phyloP scores from a whole-genome alignment of 148 eudicot species.

The Euryodendron excelsum region DNA sequence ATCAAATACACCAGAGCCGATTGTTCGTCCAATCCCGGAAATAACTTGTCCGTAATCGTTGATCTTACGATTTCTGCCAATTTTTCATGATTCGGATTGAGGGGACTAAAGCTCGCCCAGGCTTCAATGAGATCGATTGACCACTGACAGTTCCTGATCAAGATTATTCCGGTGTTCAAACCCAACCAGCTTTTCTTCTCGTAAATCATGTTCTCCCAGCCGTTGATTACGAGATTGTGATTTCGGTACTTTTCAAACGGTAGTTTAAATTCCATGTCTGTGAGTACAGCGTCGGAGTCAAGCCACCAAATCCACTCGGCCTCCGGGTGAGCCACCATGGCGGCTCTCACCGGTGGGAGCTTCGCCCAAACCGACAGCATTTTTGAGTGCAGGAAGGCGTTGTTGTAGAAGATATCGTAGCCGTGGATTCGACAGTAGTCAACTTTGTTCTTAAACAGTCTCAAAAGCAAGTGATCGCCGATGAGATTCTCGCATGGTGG shows the following conservation, averaged over 20 bases:
- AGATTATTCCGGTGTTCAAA: not conserved
- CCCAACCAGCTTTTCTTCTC: conserved; percentile 12
- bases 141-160: conserved; percentile 16
- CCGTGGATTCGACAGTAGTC: conserved; percentile 42
- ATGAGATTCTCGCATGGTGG: conserved; percentile 28
- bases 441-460: conserved; percentile 40
- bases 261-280: conserved; percentile 48
- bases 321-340: conserved; percentile 59
- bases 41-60: not conserved
- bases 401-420: conserved; percentile 37
- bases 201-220: conserved; percentile 37
- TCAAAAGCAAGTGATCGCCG: conserved; percentile 30
- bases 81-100: not conserved
- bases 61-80: not conserved
- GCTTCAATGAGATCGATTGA: not conserved
- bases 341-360: conserved; percentile 30
- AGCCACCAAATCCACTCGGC: conserved; percentile 53
- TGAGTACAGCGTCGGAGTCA: conserved; percentile 45
- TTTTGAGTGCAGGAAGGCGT: conserved; percentile 28
- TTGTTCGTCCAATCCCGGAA: conserved; percentile 1
- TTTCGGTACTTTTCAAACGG: conserved; percentile 37
- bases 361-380: conserved; percentile 45
- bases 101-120: not conserved
- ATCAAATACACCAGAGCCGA: conserved; percentile 2
- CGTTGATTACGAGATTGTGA: conserved; percentile 39